A percentile compares a stretch with the other conserved stretches of the same genome.
Evolutionary conservation across 164 flowering plant species (phyloP).

Genomic region (Annona cherimola): DNA sequence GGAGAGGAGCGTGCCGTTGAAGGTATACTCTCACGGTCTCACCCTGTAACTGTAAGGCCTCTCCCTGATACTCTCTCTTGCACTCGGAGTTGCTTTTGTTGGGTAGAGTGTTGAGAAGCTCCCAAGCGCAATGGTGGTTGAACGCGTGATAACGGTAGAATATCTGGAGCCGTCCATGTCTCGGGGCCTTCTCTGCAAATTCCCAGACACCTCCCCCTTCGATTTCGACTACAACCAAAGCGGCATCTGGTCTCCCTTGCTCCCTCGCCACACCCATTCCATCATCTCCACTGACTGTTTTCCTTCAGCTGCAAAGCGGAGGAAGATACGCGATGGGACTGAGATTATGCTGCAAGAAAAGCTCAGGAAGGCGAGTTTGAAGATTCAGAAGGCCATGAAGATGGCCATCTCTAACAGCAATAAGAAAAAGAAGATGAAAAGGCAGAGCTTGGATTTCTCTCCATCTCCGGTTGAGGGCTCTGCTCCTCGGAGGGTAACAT

Average conservation of each 20-base stretch:
- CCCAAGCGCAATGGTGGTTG: not conserved
- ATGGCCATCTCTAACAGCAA: not conserved
- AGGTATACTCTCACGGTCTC: not conserved
- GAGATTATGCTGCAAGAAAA: conserved; percentile 11
- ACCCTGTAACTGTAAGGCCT: not conserved
- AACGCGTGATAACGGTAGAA: conserved; percentile 40
- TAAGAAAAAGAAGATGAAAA: conserved; percentile 14
- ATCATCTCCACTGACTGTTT: not conserved
- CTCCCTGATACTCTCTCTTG: not conserved
- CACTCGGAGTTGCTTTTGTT: not conserved
- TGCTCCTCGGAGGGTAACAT: conserved; percentile 18
- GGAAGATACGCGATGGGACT: conserved; percentile 17
- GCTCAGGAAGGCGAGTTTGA: conserved; percentile 11
- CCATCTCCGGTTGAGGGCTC: conserved; percentile 21
- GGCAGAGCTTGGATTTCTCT: conserved; percentile 18
- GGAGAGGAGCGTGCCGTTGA: not conserved
- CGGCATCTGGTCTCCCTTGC: conserved; percentile 80
- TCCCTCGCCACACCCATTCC: conserved; percentile 27
- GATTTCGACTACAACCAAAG: conserved; percentile 89
- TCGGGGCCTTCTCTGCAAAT: conserved; percentile 58
- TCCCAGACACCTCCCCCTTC: conserved; percentile 70
- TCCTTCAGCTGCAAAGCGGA: conserved; percentile 4
- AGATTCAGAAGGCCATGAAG: conserved; percentile 21
- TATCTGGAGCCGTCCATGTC: conserved; percentile 58
- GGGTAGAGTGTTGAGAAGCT: not conserved